These are phyloP conservation scores for Phytophthora meadii DNA, from an alignment of 352 stramenopile genomes.

Conservation along the genomic window DNA sequence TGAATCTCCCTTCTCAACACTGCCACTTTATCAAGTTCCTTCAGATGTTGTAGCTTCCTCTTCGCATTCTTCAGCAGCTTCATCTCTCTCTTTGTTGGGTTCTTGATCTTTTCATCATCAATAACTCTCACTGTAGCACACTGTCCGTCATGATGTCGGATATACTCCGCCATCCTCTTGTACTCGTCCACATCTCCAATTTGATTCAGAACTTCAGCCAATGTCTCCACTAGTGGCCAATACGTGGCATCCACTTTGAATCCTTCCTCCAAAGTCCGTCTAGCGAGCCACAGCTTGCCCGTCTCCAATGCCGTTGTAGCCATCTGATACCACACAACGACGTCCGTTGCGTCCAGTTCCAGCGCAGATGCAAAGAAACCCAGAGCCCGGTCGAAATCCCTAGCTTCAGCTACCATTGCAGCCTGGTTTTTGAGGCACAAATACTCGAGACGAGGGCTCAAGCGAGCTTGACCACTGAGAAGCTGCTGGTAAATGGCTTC, in stretches of 20 bases:
- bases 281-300: slow-evolving; percentile 69
- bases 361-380: slow-evolving; percentile 60
- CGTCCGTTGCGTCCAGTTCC: slow-evolving; percentile 68
- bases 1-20: slow-evolving; percentile 46
- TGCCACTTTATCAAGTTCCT: slow-evolving; percentile 15
- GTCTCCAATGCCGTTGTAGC: slow-evolving; percentile 63
- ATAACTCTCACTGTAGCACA: slow-evolving; percentile 46
- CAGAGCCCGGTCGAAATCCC: slow-evolving; percentile 49
- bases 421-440: slow-evolving; percentile 78
- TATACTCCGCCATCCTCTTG: slow-evolving; percentile 48
- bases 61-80: slow-evolving; percentile 22
- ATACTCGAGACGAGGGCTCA: slow-evolving; percentile 65
- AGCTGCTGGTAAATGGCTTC: slow-evolving; percentile 50
- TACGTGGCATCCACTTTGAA: slow-evolving; percentile 64
- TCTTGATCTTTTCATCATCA: slow-evolving; percentile 9
- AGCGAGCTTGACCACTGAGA: slow-evolving; percentile 28
- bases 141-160: slow-evolving; percentile 53
- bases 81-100: slow-evolving; percentile 4
- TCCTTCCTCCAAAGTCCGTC: slow-evolving; percentile 64
- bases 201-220: slow-evolving; percentile 66
- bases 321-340: slow-evolving; percentile 83
- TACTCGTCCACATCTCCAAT: slow-evolving; percentile 65
- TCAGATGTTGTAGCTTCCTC: slow-evolving; percentile 35
- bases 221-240: slow-evolving; percentile 63
- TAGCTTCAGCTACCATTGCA: slow-evolving; percentile 57